Base-by-base conservation (phyloP, 257 asterid genomes). In the Solanum appendiculatum region DNA sequence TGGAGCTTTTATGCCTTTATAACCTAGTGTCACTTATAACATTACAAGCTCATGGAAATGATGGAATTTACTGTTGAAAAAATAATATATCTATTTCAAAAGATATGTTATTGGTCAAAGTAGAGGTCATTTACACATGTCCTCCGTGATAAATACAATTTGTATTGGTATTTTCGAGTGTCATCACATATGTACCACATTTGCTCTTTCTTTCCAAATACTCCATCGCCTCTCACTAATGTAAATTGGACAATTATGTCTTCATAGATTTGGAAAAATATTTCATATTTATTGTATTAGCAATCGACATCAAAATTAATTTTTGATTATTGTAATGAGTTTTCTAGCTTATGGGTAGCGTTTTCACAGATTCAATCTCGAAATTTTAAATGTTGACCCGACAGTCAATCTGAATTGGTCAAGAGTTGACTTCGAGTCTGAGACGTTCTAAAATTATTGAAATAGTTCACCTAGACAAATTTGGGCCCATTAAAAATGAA, bases 1-100 rank as follows among this genome's bases (percentile, higher is more conserved):
- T 73, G 93, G 92, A 54, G 68, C 74, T 14, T 91, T 89, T 42
- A 34, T 86, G 85, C 33, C 90, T 29, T 83, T 11, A 42, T 77
- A 77, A 39, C 56, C 46, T 27, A 37, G 15, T 74, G 82, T 5
- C 4, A 2, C 27, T 66, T 12, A 27, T 9, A 66, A 15, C 13
- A 23, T 23, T 15, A 60, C 13, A 29, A 58, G 29, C 29, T 21
- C 10, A 9, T 7, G 68, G 4, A 58, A 23, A 58, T 60, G 68
- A 9, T 60, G 68, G 29, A 60, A 60, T 21, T 21, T 60, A 60
- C 44, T 10, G 9, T 40, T 9, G 46, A n/a, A 40, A 40, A 40
- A 40, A 40, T 40, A 40, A 40, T 40, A 10, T 9, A n/a, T n/a
- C n/a, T n/a, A n/a, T n/a, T n/a, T n/a, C n/a, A n/a, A n/a, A n/a